Conservation (phyloP, 164 flowering plant species). For the Stephania cephalantha region DNA sequence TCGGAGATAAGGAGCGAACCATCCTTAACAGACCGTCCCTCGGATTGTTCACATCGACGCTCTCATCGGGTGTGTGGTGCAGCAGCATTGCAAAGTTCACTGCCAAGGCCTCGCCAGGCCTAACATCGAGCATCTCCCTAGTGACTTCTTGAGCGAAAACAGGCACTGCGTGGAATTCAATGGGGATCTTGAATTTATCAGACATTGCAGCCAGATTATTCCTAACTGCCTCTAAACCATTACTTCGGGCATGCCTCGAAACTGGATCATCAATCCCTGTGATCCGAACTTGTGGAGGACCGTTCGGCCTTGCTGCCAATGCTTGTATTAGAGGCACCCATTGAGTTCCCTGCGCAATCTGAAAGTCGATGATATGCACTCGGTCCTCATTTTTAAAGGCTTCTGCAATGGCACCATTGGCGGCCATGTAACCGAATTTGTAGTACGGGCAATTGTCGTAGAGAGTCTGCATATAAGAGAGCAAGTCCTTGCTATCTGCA, state of each 20-base stretch:
- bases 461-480: conserved; percentile 59
- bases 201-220: conserved; percentile 40
- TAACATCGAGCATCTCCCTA: conserved; percentile 45
- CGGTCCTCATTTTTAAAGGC: conserved; percentile 53
- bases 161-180: conserved; percentile 53
- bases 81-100: conserved; percentile 64
- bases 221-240: conserved; percentile 42
- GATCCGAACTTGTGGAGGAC: conserved; percentile 60
- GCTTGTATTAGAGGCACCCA: conserved; percentile 70
- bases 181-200: conserved; percentile 40
- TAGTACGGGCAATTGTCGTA: conserved; percentile 69
- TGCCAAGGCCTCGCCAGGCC: conserved; percentile 67
- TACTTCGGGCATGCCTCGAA: conserved; percentile 54
- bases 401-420: conserved; percentile 75
- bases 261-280: conserved; percentile 71
- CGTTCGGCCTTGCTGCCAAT: conserved; percentile 62
- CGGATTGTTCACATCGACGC: conserved; percentile 57
- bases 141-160: conserved; percentile 42
- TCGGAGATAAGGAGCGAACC: conserved; percentile 56
- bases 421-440: conserved; percentile 79
- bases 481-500: conserved; percentile 50
- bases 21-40: conserved; percentile 54
- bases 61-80: conserved; percentile 71
- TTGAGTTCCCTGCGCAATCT: conserved; percentile 63
- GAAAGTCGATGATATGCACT: conserved; percentile 66